phyloP scores from a whole-genome alignment of 495 filamentous ascomycete genomes.

The Physcia stellaris region DNA sequence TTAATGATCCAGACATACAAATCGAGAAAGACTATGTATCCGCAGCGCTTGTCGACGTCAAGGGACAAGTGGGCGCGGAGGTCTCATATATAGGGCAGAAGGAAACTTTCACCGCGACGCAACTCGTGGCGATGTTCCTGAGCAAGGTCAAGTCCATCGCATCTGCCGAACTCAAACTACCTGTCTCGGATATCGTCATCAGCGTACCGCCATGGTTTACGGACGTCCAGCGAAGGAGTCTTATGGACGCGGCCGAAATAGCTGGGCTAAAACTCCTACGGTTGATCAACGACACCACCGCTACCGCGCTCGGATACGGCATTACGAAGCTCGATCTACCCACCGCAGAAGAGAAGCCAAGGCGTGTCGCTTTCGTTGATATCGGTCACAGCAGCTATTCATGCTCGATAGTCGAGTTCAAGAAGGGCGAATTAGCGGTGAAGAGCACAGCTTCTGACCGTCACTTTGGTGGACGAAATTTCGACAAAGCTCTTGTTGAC shows the following conservation, averaged over 20 bases:
- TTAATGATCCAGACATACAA: constrained; percentile 82
- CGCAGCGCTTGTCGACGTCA: constrained; percentile 74
- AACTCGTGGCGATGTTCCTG: constrained; percentile 89
- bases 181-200: constrained; percentile 89
- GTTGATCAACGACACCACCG: constrained; percentile 96
- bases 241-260: constrained; percentile 90
- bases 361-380: constrained; percentile 84
- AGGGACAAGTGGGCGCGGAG: constrained; percentile 89
- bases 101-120: constrained; percentile 80
- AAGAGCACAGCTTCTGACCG: constrained; percentile 87
- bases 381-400: constrained; percentile 96
- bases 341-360: constrained; percentile 77
- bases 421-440: constrained; percentile 90
- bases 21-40: constrained; percentile 86
- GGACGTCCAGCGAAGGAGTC: constrained; percentile 73
- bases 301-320: constrained; percentile 88
- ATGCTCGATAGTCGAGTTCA: constrained; percentile 87
- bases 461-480: constrained; percentile 94
- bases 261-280: constrained; percentile 85
- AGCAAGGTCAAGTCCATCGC: constrained; percentile 87
- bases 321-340: constrained; percentile 96
- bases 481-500: constrained; percentile 87
- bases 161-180: constrained; percentile 73
- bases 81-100: constrained; percentile 90
- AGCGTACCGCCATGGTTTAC: constrained; percentile 96